Evolutionary conservation across 176 grass and related monocot genomes (phyloP).

Genomic region (Pontederia paniculata): DNA sequence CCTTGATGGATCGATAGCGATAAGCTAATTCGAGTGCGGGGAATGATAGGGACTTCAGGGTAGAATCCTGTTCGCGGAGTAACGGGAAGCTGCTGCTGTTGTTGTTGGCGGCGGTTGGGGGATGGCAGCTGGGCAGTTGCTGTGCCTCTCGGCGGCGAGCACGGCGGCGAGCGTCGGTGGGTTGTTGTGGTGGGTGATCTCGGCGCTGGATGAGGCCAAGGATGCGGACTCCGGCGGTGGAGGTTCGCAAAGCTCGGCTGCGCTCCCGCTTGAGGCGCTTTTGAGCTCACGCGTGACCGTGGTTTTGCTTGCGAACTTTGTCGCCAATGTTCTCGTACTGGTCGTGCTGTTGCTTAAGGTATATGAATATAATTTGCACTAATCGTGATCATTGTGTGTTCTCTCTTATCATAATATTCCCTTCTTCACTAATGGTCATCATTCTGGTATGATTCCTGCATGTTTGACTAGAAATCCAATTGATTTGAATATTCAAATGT

Average conservation of each 20-base stretch:
- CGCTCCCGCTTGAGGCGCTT: conserved; percentile 14
- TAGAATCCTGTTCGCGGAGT: too few species aligned
- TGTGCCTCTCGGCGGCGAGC: conserved; percentile 45
- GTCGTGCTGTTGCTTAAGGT: conserved; percentile 48
- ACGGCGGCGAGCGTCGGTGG: conserved; percentile 36
- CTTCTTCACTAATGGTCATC: too few species aligned
- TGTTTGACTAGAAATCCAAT: too few species aligned
- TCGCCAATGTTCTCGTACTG: conserved; percentile 45
- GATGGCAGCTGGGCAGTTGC: conserved; percentile 32
- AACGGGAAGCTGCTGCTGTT: too few species aligned
- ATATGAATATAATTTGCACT: background rate
- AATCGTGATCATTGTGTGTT: too few species aligned
- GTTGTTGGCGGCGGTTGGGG: background rate
- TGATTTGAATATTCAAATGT: too few species aligned
- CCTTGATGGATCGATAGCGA: too few species aligned
- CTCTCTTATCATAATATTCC: too few species aligned
- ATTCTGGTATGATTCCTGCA: too few species aligned
- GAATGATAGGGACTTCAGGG: too few species aligned
- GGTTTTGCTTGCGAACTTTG: conserved; percentile 50
- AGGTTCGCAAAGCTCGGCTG: background rate
- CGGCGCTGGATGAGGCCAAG: conserved; percentile 37
- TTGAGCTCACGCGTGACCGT: conserved; percentile 50
- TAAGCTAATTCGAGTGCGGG: too few species aligned
- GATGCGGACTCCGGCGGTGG: background rate
- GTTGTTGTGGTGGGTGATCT: conserved; percentile 60